Evolutionary conservation across 768 basidiomycete species (phyloP), one percentile per base, ranked within the genome.

Genomic region (Lentinus tigrinus): DNA sequence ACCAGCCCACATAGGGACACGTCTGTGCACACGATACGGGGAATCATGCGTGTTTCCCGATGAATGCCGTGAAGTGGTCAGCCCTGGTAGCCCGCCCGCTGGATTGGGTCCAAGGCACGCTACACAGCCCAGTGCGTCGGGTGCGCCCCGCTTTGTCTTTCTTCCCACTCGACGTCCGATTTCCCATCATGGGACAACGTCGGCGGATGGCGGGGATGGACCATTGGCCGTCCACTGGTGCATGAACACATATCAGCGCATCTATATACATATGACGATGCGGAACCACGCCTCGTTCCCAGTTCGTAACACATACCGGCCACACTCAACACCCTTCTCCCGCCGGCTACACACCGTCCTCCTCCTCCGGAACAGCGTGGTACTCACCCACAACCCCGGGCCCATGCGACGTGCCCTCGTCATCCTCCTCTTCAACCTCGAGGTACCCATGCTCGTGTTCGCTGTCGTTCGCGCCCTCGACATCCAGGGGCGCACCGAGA

Each of bases 81-180:
- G 38, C 36, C 44, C 38, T 49, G 17, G 43, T 46, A 27, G 17
- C 17, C n/a, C 34, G n/a, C 9, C 57, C 57, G 19, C 34, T 14
- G 39, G 16, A 48, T n/a, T 39, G 57, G 57, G 52, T 47, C 47
- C 52, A 48, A 58, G 58, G 58, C 52, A 59, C 58, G 40, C 27
- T 11, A 31, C 52, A 46, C 43, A 46, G 16, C 52, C 58, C 4
- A 8, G 26, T 58, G 23, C 31, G 47, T 37, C 26, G 51, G 17
- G 31, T 3, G 9, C 19, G 17, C 39, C 16, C 52, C 9, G 16
- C 19, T 7, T 26, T 2, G 21, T 26, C 10, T 23, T 14, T 10
- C 21, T 36, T 59, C 58, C 42, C 58, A 59, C 58, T 54, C 58
- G 58, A 59, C 47, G 24, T 11, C 40, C n/a, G 24, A 23, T 8